These are phyloP conservation scores for Tagetes erecta DNA, from an alignment of 129 eudicot species.

Conservation along the genomic window DNA sequence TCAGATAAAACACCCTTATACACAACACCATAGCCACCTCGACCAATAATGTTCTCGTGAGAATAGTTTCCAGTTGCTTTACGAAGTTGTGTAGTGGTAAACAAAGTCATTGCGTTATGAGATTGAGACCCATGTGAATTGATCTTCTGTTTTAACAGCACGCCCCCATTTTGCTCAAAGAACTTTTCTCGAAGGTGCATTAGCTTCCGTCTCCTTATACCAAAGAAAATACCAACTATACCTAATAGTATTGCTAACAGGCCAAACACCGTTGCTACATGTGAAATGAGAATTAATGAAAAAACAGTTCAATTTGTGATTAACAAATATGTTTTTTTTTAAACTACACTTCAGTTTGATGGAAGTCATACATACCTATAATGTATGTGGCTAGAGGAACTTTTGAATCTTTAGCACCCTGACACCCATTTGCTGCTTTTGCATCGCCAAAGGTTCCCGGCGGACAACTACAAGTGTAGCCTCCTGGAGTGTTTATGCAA, in stretches of 20 bases:
- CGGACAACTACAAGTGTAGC: conserved; percentile 37
- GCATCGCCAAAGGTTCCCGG: conserved; percentile 31
- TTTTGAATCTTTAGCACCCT: background rate
- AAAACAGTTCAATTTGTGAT: too few species aligned
- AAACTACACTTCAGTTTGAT: background rate
- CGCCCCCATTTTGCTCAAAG: too few species aligned
- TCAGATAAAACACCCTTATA: too few species aligned
- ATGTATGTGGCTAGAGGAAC: background rate
- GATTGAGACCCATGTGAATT: too few species aligned
- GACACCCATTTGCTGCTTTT: background rate
- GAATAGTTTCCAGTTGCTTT: too few species aligned
- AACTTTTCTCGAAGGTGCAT: too few species aligned
- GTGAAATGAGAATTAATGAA: background rate
- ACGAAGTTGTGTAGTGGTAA: too few species aligned
- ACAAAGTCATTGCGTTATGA: too few species aligned
- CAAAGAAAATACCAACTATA: background rate
- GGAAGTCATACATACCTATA: background rate
- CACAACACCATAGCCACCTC: too few species aligned
- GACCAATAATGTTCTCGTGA: too few species aligned
- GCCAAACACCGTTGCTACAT: background rate
- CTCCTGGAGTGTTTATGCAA: conserved; percentile 37
- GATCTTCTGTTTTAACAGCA: too few species aligned
- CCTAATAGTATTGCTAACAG: background rate
- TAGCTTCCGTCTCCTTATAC: background rate
- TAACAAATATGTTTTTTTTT: too few species aligned